Percentiles rank a stretch among this genome's conserved stretches.
Evolutionary conservation across 1,284 basidiomycete genomes (phyloP).

Genomic region (Coniferiporia sulphurascens): DNA sequence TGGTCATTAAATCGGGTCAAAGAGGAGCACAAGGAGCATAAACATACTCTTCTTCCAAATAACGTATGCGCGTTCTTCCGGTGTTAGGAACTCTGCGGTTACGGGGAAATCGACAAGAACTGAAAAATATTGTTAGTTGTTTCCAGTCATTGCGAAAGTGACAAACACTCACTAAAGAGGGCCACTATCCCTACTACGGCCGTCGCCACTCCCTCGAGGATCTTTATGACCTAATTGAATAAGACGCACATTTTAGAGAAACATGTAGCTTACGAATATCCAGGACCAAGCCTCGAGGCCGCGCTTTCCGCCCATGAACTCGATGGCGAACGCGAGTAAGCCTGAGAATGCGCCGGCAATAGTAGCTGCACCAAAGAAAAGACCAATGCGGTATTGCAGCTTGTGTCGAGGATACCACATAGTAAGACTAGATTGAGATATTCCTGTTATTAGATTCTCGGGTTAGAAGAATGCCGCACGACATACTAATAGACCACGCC

Average conservation of each 20-base stretch:
- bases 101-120: slow-evolving; percentile 56
- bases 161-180: slow-evolving; percentile 35
- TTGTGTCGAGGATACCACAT: slow-evolving; percentile 50
- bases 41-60: slow-evolving; percentile 54
- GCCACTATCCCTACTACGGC: slow-evolving; percentile 41
- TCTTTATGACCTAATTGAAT: slow-evolving; percentile 29
- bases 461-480: background rate
- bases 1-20: too few relatives aligned
- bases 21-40: too few relatives aligned
- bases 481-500: slow-evolving; percentile 59
- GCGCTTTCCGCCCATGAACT: slow-evolving; percentile 37
- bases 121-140: slow-evolving; percentile 18
- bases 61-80: slow-evolving; percentile 54
- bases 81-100: slow-evolving; percentile 47
- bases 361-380: slow-evolving; percentile 36
- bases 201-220: slow-evolving; percentile 52
- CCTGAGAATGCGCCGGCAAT: slow-evolving; percentile 33
- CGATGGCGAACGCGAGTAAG: slow-evolving; percentile 40
- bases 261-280: slow-evolving; percentile 36
- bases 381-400: slow-evolving; percentile 45
- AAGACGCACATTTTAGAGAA: background rate
- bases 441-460: background rate
- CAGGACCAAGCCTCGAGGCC: slow-evolving; percentile 41
- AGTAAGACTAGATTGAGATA: slow-evolving; percentile 31
- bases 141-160: background rate